Conservation (phyloP, 257 asterid genomes). For the Cynanchum wilfordii region DNA sequence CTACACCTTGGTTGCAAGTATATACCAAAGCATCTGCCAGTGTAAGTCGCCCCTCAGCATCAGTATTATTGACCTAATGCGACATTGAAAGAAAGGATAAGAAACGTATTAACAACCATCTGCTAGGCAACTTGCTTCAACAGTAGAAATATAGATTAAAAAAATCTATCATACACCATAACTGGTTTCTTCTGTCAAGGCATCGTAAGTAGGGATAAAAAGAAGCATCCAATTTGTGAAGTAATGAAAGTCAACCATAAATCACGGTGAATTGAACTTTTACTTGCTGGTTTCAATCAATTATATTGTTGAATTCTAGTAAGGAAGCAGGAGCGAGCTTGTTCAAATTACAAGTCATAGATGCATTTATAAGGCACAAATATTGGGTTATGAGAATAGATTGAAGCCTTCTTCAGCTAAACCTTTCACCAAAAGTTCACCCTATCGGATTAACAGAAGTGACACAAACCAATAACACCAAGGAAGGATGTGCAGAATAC, state of each 20-base stretch:
- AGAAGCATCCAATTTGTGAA: neutral
- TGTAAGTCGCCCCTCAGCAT: constrained; percentile 98
- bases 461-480: neutral
- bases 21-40: constrained; percentile 96
- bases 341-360: neutral
- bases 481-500: neutral
- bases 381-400: neutral
- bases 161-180: neutral
- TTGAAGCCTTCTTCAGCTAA: constrained; percentile 2
- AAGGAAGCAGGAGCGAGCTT: neutral
- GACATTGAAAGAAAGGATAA: constrained; percentile 6
- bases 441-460: neutral
- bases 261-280: neutral
- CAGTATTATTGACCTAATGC: constrained; percentile 87
- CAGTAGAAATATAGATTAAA: neutral
- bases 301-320: neutral
- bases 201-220: neutral
- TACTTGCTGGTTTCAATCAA: neutral
- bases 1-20: constrained; percentile 95
- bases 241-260: constrained; percentile 3
- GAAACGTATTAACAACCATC: neutral
- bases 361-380: neutral
- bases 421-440: neutral
- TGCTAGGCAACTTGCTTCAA: neutral
- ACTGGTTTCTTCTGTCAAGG: neutral